Base-by-base conservation (phyloP, 2,329 filamentous ascomycete species). In the Tolypocladium album region DNA sequence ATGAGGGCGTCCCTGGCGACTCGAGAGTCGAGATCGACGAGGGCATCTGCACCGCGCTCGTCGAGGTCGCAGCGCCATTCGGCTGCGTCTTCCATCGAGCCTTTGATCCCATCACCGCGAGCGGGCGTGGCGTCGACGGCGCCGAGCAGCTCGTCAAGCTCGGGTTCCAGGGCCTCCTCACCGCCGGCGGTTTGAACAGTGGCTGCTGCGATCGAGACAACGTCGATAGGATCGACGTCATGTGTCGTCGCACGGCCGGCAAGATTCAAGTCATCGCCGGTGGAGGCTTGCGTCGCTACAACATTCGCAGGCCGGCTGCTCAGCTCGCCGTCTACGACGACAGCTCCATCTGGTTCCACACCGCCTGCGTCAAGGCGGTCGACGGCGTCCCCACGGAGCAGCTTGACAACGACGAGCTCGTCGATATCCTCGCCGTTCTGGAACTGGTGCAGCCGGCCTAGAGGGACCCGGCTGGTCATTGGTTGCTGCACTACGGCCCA, bases 51-150 rank as follows among this genome's bases (percentile, higher is more conserved):
- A 58, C 40, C 2, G 63, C 64, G 58, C 75, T 85, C 4, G 70
- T 82, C 0, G 47, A 64, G 2, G 67, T 72, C 17, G 78, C 81
- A 0, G 65, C 62, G 8, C 79, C 78, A 2, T 75, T 75, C 39
- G 68, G 68, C 20, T 79, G 78, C 63, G 75, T 82, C n/a, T 80
- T 85, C 62, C 82, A 84, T 68, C 77, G 82, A 20, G 82, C 82
- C 2, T 82, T 83, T 61, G 82, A 85, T 65, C 71, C 75, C 22
- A 70, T 83, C 13, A 64, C 80, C 3, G 69, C 62, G 6, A 57
- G 61, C 12, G 55, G 64, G 40, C 60, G 64, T 11, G 62, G 65
- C 55, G 57, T 60, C 11, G 64, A 64, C 0, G 64, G 60, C 39
- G 57, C 83, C 36, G 65, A 69, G 5, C 66, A 68, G 8, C 65